A percentile compares a stretch with the other conserved stretches of the same genome.
Evolutionary conservation across 2,329 filamentous ascomycete genomes (phyloP).

Genomic region (Paecilomyces niveus): DNA sequence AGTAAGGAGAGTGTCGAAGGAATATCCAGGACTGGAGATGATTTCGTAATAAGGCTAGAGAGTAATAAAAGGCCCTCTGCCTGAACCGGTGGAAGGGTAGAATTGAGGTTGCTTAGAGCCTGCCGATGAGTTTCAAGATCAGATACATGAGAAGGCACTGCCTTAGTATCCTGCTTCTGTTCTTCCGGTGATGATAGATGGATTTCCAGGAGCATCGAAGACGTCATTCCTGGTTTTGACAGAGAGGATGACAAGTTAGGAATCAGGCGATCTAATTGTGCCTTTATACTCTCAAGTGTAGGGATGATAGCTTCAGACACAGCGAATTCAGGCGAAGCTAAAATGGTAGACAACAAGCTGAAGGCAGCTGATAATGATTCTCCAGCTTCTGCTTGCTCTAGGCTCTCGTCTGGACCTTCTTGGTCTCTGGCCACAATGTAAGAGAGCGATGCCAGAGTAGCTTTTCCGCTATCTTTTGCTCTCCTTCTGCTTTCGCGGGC

Average conservation of each 20-base stretch:
- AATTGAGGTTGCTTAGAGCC: slow-evolving; percentile 33
- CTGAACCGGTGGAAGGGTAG: slow-evolving; percentile 34
- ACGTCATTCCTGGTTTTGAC: slow-evolving; percentile 31
- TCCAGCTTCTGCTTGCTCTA: slow-evolving; percentile 16
- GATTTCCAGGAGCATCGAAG: slow-evolving; percentile 37
- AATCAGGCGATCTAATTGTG: slow-evolving; percentile 28
- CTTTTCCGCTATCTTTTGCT: slow-evolving; percentile 9
- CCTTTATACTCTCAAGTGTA: slow-evolving; percentile 25
- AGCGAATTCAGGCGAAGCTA: slow-evolving; percentile 35
- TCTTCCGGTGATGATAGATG: slow-evolving; percentile 23
- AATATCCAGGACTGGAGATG: slow-evolving; percentile 37
- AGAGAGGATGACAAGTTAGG: slow-evolving; percentile 24
- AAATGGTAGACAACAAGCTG: slow-evolving; percentile 36
- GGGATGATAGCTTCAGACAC: slow-evolving; percentile 21
- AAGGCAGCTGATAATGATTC: slow-evolving; percentile 35
- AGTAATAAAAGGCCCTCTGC: slow-evolving; percentile 37
- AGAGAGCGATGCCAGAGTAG: slow-evolving; percentile 29
- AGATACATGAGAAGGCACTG: slow-evolving; percentile 17
- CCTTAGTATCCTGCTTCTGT: slow-evolving; percentile 11
- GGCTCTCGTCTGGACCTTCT: slow-evolving; percentile 4
- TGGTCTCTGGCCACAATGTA: slow-evolving; percentile 22
- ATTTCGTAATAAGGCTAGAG: slow-evolving; percentile 30
- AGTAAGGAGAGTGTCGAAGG: slow-evolving; percentile 34
- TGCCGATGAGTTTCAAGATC: slow-evolving; percentile 36
- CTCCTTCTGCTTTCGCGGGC: slow-evolving; percentile 1